Conservation (phyloP, 306 rosid species). For the Malus fusca region DNA sequence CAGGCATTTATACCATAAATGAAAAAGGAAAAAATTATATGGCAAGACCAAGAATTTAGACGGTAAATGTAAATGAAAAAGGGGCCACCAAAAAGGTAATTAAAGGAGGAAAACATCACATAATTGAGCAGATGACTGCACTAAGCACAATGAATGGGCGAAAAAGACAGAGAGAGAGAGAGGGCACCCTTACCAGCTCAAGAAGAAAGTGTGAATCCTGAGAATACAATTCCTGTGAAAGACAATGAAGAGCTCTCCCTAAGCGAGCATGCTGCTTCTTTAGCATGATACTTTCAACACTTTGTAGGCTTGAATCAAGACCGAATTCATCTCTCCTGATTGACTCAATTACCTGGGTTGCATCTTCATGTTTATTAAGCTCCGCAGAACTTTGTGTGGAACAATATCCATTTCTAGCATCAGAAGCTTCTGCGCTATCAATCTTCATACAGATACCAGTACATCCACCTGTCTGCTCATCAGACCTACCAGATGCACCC, state of each 20-base stretch:
- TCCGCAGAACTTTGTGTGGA: conserved; percentile 17
- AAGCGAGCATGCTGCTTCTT: conserved; percentile 95
- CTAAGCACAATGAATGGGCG: neutral
- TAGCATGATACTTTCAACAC: conserved; percentile 56
- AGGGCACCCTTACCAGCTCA: conserved; percentile 61
- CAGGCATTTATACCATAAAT: too few species aligned
- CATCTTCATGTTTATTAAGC: conserved; percentile 41
- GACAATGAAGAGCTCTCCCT: conserved; percentile 98
- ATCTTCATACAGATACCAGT: conserved; percentile 14
- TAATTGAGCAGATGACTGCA: neutral
- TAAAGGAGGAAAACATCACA: neutral
- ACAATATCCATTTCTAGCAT: conserved; percentile 21
- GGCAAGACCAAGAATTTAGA: too few species aligned
- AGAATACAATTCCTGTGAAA: conserved; percentile 92
- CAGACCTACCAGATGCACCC: conserved; percentile 15
- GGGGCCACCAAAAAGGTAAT: neutral
- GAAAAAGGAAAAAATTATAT: too few species aligned
- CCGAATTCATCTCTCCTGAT: conserved; percentile 93
- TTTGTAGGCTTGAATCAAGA: conserved; percentile 63
- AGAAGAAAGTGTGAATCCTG: conserved; percentile 98
- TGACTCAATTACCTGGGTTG: conserved; percentile 60
- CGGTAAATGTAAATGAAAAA: neutral
- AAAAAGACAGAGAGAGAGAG: neutral
- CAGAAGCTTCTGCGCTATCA: conserved; percentile 23
- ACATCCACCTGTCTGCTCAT: conserved; percentile 16